Base-by-base conservation (phyloP, 2,329 filamentous ascomycete genomes). In the Rutstroemia sp. region DNA sequence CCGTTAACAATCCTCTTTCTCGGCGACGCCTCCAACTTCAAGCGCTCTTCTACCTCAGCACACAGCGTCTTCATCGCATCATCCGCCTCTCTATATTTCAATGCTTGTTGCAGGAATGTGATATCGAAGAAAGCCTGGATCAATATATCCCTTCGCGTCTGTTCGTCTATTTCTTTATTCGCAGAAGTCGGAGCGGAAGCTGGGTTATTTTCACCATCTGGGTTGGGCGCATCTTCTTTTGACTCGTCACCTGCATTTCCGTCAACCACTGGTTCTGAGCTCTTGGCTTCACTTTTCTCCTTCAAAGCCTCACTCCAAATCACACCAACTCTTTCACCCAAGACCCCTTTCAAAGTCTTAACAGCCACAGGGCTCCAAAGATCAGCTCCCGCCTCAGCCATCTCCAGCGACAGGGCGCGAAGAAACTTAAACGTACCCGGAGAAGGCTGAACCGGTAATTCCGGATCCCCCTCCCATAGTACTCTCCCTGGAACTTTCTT, bases 391-490 rank as follows among this genome's bases (percentile, higher is more conserved):
- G 80, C 75, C 12, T 78, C 74, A 3, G 79, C 79, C 89, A 96
- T 95, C 5, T 78, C 75, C 48, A 74, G 73, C 4, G 82, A 80
- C 27, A 95, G 67, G 46, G 76, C 76, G 23, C 83, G 81, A 49
- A 96, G 67, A 54, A 95, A 84, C 58, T 79, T 81, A 67, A 95
- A 95, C 0, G 83, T 75, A 19, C 78, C 77, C 0, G 89, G 84
- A 0, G 89, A 92, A 1, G 90, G 90, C 65, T 94, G 89, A 5
- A 83, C 78, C 0, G 92, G 92, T 44, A 96, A 69, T 25, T 82
- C 76, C 0, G 88, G 88, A 39, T 81, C 76, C 0, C 88, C 88
- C 68, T 95, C 90, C 92, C 92, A 96, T 0, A 96, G 75, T 0
- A 81, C 77, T 51, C 84, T 78, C 6, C 86, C 84, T 2, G 78